Evolutionary conservation across 2,329 filamentous ascomycete genomes (phyloP), one percentile per base, ranked within the genome.

Genomic region (Phaeosphaeria sp.): DNA sequence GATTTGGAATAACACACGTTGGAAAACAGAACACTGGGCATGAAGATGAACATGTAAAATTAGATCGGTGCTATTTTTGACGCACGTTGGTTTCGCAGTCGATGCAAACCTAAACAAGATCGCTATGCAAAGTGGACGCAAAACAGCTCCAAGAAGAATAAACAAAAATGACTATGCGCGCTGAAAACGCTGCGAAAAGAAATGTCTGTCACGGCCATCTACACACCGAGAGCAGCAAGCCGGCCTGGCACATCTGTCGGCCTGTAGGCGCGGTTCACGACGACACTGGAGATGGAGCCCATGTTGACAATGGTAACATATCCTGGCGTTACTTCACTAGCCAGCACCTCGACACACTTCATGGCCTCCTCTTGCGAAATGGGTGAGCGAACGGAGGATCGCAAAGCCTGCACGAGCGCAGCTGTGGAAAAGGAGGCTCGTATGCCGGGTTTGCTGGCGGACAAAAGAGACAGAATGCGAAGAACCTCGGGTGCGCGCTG

Each of bases 401-500:
- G 81, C 17, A 83, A 56, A 18, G 77, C 73, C 63, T 81, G 79
- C 3, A 80, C 58, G 15, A 82, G 64, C 1, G 77, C 71, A 2
- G 72, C 69, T 63, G 81, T 78, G 21, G 78, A 79, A 64, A 83
- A 79, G n/a, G 77, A 81, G 39, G 75, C 76, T 24, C 80, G 75
- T 33, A 65, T 57, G 25, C 72, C 71, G 7, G 72, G 65, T 45
- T 71, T 72, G 55, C 62, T 71, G 2, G 75, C 77, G 13, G 76
- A 77, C 8, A 83, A 72, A 3, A 82, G 68, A 0, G 77, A 76
- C 2, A 83, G 68, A 2, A 82, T 75, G 2, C 75, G 72, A 0
- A 80, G 67, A 9, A 83, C 74, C 39, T 83, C 81, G 57, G 80
- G 77, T 3, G 80, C 71, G 17, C 81, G 78, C 53, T 82, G 79